phyloP scores from a whole-genome alignment of 805 yeast genomes.

The Saccharomyces paradoxus region DNA sequence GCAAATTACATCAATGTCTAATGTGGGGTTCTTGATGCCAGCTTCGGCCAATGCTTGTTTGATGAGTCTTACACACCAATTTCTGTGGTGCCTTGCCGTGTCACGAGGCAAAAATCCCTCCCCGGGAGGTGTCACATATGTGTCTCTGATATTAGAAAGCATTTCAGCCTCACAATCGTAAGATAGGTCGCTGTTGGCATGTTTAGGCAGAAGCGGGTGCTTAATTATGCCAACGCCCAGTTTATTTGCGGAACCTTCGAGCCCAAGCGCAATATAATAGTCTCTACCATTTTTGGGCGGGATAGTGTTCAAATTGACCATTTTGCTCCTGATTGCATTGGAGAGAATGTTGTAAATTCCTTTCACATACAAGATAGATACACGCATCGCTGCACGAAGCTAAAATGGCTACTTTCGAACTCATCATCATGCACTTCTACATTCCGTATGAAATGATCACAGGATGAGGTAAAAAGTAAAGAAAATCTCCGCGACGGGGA shows the following conservation, averaged over 20 bases:
- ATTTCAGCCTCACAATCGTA: slow-evolving; percentile 60
- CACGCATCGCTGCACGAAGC: neutral
- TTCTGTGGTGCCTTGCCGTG: slow-evolving; percentile 92
- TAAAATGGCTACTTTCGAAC: neutral
- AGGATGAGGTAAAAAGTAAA: neutral
- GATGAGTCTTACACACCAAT: slow-evolving; percentile 82
- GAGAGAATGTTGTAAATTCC: too few species aligned
- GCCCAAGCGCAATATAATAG: slow-evolving; percentile 70
- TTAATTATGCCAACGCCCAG: slow-evolving; percentile 87
- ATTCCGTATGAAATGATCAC: neutral
- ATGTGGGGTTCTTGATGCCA: slow-evolving; percentile 32
- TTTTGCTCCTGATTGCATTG: slow-evolving; percentile 1
- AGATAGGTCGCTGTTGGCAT: slow-evolving; percentile 42
- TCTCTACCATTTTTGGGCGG: slow-evolving; percentile 26
- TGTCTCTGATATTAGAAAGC: slow-evolving; percentile 85
- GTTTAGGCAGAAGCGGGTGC: slow-evolving; percentile 40
- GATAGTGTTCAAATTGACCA: slow-evolving; percentile 27
- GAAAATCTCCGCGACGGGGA: slow-evolving; percentile 1
- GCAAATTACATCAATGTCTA: slow-evolving; percentile 71
- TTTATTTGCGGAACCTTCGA: slow-evolving; percentile 96
- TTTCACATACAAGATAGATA: neutral
- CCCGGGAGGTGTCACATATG: slow-evolving; percentile 94
- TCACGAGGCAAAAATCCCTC: slow-evolving; percentile 96
- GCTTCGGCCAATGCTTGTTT: slow-evolving; percentile 61
- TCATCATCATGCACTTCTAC: too few species aligned